Evolutionary conservation across 306 rosid genomes (phyloP), one percentile per base, ranked within the genome.

Genomic region (Vicia sativa): DNA sequence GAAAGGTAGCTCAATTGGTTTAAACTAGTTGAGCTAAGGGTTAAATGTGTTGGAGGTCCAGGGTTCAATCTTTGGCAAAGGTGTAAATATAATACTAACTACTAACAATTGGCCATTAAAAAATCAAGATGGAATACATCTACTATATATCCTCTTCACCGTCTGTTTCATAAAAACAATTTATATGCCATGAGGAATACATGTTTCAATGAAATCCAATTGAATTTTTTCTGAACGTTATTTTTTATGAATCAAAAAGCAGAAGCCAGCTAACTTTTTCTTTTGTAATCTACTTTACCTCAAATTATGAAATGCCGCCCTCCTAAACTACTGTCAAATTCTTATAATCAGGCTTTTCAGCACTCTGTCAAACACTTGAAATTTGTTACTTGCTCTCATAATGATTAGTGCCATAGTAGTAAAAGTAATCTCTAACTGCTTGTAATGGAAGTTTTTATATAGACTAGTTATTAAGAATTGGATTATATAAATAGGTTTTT

Each of bases 261-360:
- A 14, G 41, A 55, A 53, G 25, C 41, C 73, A 39, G 42, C 64
- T 50, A 54, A 68, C 54, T 54, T 53, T 16, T 53, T 14, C 37
- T 52, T 39, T 19, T 52, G 13, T 53, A 53, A 39, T 54, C 16
- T 38, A 21, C 41, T n/a, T 50, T 41, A 34, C 68, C 41, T 39
- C 21, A 23, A 41, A 68, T 3, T 7, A 9, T 35, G 37, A 38
- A 54, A 68, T 23, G n/a, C 39, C 21, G 26, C 53, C 7, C 14
- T 35, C 54, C 21, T 63, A 43, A 25, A 25, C 50, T 28, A 63
- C 37, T 43, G 38, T 13, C 9, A 42, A 4, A 42, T 62, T 42
- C 28, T 62, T 41, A 6, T 61, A 10, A 39, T 15, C 38, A 62
- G 50, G 67, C 50, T 39, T 62, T 61, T 61, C 6, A 38, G 26